Evolutionary conservation across 2,329 filamentous ascomycete genomes (phyloP), one percentile per base, ranked within the genome.

Genomic region (Hortaea sp.): DNA sequence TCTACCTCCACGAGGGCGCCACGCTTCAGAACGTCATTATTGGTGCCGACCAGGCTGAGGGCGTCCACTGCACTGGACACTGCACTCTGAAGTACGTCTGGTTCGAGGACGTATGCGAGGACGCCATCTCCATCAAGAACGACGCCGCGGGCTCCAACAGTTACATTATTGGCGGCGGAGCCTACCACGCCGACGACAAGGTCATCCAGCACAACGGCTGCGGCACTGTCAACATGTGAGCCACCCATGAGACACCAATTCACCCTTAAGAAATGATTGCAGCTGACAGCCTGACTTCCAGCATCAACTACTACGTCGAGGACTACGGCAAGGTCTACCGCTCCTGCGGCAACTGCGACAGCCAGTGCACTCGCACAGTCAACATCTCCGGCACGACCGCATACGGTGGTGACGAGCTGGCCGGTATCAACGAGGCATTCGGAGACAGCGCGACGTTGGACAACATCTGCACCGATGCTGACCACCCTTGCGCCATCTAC

Each of bases 11-110:
- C 57, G 64, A 69, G 43, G 74, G 74, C 29, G 75, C 68, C 37
- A 74, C 68, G 29, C 61, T 77, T 13, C 69, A 68, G 53, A 76
- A 76, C 55, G 72, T 72, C 56, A 75, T 77, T 57, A 76, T 76
- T 45, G 73, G 75, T 37, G 66, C 65, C 11, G 68, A 71, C 49
- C 66, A 75, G 49, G 66, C 69, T 39, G 74, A 75, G 61, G 73
- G 69, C 42, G 66, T 76, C 28, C 73, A 77, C 63, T 76, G 73
- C 62, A 61, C 67, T 46, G 72, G 71, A 29, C 60, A 65, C 7
- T 75, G 72, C 59, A 70, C 66, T 3, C 58, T 73, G 29, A 66
- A 67, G 46, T 69, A 69, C 52, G 71, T 75, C 42, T 73, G 70
- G 67, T 76, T 72, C 54, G 66, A 69, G 40, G 67, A 69, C 7